phyloP scores from a whole-genome alignment of 305 asterid genomes.

The Fraxinus greggii region DNA sequence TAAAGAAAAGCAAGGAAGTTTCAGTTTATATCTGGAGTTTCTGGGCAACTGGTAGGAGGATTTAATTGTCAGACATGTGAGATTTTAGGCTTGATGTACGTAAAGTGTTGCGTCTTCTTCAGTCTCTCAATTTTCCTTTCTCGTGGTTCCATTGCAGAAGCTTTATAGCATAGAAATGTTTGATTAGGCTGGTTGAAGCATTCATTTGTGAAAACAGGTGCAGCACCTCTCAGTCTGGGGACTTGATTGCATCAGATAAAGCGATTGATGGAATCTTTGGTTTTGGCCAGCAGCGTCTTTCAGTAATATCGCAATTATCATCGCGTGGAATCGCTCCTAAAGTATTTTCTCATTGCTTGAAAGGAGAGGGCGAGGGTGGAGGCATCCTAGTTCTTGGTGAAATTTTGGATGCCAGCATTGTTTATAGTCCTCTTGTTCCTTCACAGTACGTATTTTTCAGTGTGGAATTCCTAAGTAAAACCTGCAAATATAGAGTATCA shows the following conservation, averaged over 20 bases:
- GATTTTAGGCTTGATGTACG: background rate
- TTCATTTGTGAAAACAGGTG: constrained; percentile 55
- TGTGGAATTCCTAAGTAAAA: constrained; percentile 15
- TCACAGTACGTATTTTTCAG: constrained; percentile 73
- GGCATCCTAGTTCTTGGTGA: constrained; percentile 94
- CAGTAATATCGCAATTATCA: constrained; percentile 77
- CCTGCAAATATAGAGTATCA: background rate
- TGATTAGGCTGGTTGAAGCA: constrained; percentile 5
- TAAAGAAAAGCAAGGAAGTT: background rate
- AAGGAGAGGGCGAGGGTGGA: constrained; percentile 83
- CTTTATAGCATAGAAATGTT: background rate
- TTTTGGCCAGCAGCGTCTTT: constrained; percentile 71
- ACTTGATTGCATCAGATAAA: constrained; percentile 66
- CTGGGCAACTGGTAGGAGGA: background rate
- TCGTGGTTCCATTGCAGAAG: background rate
- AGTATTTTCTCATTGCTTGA: constrained; percentile 86
- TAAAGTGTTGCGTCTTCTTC: background rate
- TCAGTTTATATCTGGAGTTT: background rate
- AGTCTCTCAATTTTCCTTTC: background rate
- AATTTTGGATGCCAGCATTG: constrained; percentile 84
- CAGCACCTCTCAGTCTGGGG: constrained; percentile 75
- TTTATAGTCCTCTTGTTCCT: constrained; percentile 90
- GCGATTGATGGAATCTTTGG: constrained; percentile 92
- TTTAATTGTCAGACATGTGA: background rate
- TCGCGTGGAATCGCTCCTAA: constrained; percentile 73